These are phyloP conservation scores for Apiospora marii DNA, from an alignment of 2,329 filamentous ascomycete species.

Conservation along the genomic window DNA sequence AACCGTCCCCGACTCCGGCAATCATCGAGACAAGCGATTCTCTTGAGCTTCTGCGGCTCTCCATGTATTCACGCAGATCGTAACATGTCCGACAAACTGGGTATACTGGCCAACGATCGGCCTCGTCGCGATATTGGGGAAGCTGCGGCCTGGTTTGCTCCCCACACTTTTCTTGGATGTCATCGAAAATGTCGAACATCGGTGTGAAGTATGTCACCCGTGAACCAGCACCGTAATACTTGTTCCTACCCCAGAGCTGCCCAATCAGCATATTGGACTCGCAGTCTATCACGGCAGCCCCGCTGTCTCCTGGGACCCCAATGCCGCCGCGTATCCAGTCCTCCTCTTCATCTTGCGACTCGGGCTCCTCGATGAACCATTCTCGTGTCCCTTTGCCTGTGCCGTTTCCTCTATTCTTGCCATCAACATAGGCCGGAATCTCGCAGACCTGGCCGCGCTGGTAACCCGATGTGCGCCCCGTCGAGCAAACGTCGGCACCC, in stretches of 20 bases:
- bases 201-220: slow-evolving; percentile 54
- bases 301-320: slow-evolving; percentile 54
- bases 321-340: slow-evolving; percentile 55
- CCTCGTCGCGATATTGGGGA: slow-evolving; percentile 50
- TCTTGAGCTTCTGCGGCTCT: slow-evolving; percentile 51
- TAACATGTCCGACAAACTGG: slow-evolving; percentile 52
- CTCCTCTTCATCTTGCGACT: slow-evolving; percentile 48
- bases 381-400: slow-evolving; percentile 53
- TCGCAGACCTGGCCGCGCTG: slow-evolving; percentile 53
- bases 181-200: slow-evolving; percentile 53
- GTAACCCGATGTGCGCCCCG: slow-evolving; percentile 53
- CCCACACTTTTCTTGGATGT: slow-evolving; percentile 54
- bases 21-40: slow-evolving; percentile 53
- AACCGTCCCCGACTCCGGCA: slow-evolving; percentile 38
- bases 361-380: slow-evolving; percentile 54
- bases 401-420: slow-evolving; percentile 43
- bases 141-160: slow-evolving; percentile 49
- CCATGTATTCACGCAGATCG: slow-evolving; percentile 49
- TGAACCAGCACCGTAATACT: slow-evolving; percentile 51
- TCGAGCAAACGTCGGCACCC: slow-evolving; percentile 47
- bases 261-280: slow-evolving; percentile 49
- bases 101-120: slow-evolving; percentile 49
- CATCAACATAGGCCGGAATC: slow-evolving; percentile 51
- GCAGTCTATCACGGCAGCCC: slow-evolving; percentile 53
- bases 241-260: slow-evolving; percentile 54